phyloP scores from a whole-genome alignment of 2,329 filamentous ascomycete genomes.

The Trichoderma arundinaceum region DNA sequence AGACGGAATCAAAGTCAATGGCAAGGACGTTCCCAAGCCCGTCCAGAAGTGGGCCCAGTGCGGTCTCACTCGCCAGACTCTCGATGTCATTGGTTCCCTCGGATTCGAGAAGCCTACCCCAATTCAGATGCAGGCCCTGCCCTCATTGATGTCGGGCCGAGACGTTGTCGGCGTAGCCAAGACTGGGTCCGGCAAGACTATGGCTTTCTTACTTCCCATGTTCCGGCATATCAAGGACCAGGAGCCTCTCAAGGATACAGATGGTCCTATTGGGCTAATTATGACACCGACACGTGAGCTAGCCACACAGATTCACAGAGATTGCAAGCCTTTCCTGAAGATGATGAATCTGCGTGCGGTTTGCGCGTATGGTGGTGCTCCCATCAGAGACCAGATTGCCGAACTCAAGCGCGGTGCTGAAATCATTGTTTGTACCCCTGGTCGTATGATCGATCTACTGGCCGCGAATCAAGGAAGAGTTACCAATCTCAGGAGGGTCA shows the following conservation, averaged over 20 bases:
- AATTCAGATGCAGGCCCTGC: conserved; percentile 94
- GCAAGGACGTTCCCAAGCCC: conserved; percentile 86
- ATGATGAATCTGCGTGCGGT: conserved; percentile 83
- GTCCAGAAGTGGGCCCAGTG: conserved; percentile 98
- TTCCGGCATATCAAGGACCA: conserved; percentile 98
- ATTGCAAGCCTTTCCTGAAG: conserved; percentile 93
- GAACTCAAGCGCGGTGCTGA: conserved; percentile 94
- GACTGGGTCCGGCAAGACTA: conserved; percentile 96
- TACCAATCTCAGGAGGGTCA: conserved; percentile 85
- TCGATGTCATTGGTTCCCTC: conserved; percentile 81
- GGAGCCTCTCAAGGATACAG: conserved; percentile 75
- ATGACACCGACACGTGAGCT: conserved; percentile 95
- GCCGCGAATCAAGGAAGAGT: conserved; percentile 94
- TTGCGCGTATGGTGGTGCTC: conserved; percentile 91
- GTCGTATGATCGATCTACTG: conserved; percentile 92
- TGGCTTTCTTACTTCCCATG: conserved; percentile 95
- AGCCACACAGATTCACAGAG: conserved; percentile 89
- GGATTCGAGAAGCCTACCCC: conserved; percentile 89
- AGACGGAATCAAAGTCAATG: conserved; percentile 93
- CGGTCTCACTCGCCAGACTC: conserved; percentile 82
- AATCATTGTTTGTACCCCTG: conserved; percentile 93
- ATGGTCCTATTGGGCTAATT: conserved; percentile 86
- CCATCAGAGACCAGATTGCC: conserved; percentile 97
- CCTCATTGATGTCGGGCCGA: conserved; percentile 92
- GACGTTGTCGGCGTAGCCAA: conserved; percentile 97